A percentile compares a stretch with the other conserved stretches of the same genome.
Evolutionary conservation across 805 yeast species (phyloP).

Genomic region (Isabelozyma pseudorhagii): DNA sequence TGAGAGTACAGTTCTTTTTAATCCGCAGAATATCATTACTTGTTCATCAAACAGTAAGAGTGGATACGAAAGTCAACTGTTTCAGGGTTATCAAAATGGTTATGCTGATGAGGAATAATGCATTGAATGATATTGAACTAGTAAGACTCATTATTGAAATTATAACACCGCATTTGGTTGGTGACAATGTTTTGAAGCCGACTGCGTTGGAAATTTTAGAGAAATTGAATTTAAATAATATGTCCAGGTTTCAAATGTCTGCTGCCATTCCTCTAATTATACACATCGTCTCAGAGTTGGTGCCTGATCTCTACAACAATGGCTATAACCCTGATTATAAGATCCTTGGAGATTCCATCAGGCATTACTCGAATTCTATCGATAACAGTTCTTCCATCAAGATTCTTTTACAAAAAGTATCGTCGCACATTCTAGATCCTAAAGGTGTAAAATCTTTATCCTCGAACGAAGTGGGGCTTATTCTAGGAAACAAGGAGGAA

Average conservation of each 20-base stretch:
- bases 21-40: conserved; percentile 25
- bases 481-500: background rate
- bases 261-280: background rate
- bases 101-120: conserved; percentile 18
- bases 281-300: background rate
- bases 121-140: conserved; percentile 14
- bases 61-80: conserved; percentile 15
- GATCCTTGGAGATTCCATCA: background rate
- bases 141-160: conserved; percentile 13
- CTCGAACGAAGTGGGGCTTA: background rate
- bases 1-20: conserved; percentile 33
- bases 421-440: background rate
- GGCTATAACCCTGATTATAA: background rate
- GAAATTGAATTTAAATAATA: no score
- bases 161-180: conserved; percentile 9
- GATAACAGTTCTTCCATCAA: background rate
- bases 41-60: conserved; percentile 15
- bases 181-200: background rate
- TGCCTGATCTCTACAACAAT: background rate
- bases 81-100: conserved; percentile 39
- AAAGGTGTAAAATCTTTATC: background rate
- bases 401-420: background rate
- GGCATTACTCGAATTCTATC: background rate
- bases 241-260: background rate
- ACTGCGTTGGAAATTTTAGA: background rate